A percentile compares a stretch with the other conserved stretches of the same genome.
phyloP scores from a whole-genome alignment of 1,284 basidiomycete species.

The Malassezia caprae region DNA sequence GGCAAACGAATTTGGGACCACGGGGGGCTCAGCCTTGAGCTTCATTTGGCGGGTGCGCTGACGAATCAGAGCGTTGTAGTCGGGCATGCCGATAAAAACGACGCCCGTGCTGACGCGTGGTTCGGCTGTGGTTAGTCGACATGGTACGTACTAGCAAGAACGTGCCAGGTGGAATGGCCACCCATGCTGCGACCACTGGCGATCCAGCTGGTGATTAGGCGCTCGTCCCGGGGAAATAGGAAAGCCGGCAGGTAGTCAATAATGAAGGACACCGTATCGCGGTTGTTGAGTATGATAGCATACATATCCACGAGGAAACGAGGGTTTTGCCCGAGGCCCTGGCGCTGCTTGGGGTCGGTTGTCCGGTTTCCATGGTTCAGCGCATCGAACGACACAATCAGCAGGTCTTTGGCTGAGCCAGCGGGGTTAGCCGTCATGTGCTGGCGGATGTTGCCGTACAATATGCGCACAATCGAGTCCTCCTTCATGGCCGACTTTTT shows the following conservation, averaged over 20 bases:
- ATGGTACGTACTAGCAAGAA: slow-evolving; percentile 48
- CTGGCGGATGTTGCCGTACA: neutral
- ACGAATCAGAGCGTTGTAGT: slow-evolving; percentile 51
- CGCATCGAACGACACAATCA: slow-evolving; percentile 44
- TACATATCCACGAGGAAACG: slow-evolving; percentile 66
- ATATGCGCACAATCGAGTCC: slow-evolving; percentile 50
- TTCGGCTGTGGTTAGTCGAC: slow-evolving; percentile 48
- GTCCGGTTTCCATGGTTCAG: slow-evolving; percentile 47
- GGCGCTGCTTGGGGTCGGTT: slow-evolving; percentile 31
- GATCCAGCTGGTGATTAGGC: slow-evolving; percentile 60
- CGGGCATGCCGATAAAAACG: slow-evolving; percentile 64
- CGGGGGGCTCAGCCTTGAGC: slow-evolving; percentile 17
- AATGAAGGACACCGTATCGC: slow-evolving; percentile 57
- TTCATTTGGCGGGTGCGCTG: slow-evolving; percentile 15
- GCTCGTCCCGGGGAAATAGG: slow-evolving; percentile 63
- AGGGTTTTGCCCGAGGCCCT: slow-evolving; percentile 4
- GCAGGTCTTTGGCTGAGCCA: slow-evolving; percentile 17
- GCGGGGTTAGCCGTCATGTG: neutral
- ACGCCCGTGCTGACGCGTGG: slow-evolving; percentile 61
- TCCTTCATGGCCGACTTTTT: slow-evolving; percentile 52
- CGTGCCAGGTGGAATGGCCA: slow-evolving; percentile 66
- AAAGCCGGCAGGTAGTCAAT: slow-evolving; percentile 69
- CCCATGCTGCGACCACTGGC: slow-evolving; percentile 64
- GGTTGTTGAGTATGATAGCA: slow-evolving; percentile 58
- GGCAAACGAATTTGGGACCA: slow-evolving; percentile 16